Evolutionary conservation across 148 eudicot genomes (phyloP).

Genomic region (Rhododendron williamsianum): DNA sequence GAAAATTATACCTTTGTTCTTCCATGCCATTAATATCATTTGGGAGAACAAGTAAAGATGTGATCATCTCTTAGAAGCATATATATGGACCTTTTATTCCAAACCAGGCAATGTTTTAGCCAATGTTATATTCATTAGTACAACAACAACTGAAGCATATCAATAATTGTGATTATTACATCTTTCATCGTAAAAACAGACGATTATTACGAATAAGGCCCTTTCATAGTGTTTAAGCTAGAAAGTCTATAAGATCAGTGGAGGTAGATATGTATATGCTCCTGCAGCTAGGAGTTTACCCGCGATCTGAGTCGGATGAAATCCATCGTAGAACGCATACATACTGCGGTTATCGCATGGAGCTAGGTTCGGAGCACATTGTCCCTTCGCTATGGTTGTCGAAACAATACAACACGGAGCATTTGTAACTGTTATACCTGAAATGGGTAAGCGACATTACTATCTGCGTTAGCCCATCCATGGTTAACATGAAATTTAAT

Average conservation of each 20-base stretch:
- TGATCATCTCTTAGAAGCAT: not conserved
- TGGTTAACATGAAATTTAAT: not conserved
- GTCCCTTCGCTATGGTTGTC: not conserved
- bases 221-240: not conserved
- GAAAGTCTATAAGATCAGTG: not conserved
- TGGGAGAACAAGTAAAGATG: too few species aligned
- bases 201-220: not conserved
- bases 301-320: slow-evolving; percentile 1
- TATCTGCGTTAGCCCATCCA: not conserved
- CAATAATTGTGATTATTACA: not conserved
- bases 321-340: not conserved
- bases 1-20: too few species aligned
- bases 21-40: too few species aligned
- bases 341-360: not conserved
- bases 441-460: not conserved
- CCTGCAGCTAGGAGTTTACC: not conserved
- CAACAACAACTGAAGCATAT: too few species aligned
- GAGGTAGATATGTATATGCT: not conserved
- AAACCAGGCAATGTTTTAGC: not conserved
- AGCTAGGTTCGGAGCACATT: not conserved
- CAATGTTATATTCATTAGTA: too few species aligned
- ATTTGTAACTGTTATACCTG: slow-evolving; percentile 7
- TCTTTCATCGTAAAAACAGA: not conserved
- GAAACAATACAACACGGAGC: slow-evolving; percentile 7
- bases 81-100: not conserved